Percentiles rank a stretch among this genome's conserved stretches.
phyloP scores from a whole-genome alignment of 106 monocot species.

The Ottelia alismoides region DNA sequence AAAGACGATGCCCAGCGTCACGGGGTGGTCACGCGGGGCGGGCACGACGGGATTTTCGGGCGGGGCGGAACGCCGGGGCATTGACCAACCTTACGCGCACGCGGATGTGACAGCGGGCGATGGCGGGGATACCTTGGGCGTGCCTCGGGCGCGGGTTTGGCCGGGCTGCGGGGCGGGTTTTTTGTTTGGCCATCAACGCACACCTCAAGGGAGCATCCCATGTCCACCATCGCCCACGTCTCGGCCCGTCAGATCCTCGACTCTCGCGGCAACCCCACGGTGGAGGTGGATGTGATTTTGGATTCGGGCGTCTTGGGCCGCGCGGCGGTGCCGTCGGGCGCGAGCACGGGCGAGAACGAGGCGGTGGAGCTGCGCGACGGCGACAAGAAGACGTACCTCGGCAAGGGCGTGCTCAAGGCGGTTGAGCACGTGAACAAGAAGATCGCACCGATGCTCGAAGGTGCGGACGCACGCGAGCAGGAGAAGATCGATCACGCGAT shows the following conservation, averaged over 20 bases:
- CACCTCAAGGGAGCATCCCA: not conserved
- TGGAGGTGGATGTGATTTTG: not conserved
- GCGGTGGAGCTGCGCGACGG: not conserved
- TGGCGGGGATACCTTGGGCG: not conserved
- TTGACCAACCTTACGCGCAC: not conserved
- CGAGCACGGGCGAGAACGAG: not conserved
- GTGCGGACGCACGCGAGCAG: too few species aligned
- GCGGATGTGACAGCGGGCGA: not conserved
- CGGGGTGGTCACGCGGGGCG: too few species aligned
- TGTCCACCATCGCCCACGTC: too few species aligned
- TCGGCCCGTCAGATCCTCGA: slow-evolving; percentile 1
- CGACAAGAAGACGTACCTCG: too few species aligned
- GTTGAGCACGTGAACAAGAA: too few species aligned
- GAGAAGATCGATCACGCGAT: too few species aligned
- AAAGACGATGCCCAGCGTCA: too few species aligned
- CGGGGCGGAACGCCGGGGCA: not conserved
- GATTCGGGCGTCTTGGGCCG: too few species aligned
- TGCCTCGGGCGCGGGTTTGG: not conserved
- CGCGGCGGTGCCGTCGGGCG: too few species aligned
- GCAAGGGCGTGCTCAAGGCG: too few species aligned
- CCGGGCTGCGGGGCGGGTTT: not conserved
- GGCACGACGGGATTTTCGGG: too few species aligned
- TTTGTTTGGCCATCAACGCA: not conserved
- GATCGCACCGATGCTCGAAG: too few species aligned
- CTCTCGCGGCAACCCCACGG: not conserved